Evolutionary conservation across 805 yeast species (phyloP).

Genomic region (Metschnikowia dekortorum): DNA sequence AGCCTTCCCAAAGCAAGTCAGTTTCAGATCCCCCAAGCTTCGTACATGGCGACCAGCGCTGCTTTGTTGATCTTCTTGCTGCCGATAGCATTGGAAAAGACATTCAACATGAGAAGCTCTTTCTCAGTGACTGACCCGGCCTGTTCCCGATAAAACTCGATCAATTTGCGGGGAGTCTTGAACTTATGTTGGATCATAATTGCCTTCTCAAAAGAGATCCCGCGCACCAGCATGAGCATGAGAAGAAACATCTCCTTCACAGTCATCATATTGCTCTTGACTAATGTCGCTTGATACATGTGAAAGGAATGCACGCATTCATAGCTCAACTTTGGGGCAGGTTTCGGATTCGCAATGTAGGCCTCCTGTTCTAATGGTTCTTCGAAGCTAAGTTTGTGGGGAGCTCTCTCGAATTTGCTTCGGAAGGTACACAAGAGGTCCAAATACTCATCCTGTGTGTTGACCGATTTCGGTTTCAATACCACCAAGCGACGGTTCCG

Average conservation of each 20-base stretch:
- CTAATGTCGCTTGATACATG: constrained; percentile 59
- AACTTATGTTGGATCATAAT: constrained; percentile 63
- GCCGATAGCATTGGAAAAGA: constrained; percentile 43
- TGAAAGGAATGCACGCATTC: constrained; percentile 35
- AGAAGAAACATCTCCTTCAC: constrained; percentile 70
- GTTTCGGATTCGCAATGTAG: not conserved
- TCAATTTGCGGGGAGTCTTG: constrained; percentile 64
- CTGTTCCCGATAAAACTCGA: constrained; percentile 41
- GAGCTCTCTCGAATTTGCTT: constrained; percentile 34
- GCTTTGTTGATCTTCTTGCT: constrained; percentile 49
- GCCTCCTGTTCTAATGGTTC: not conserved
- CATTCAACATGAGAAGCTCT: constrained; percentile 23
- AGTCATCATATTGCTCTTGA: constrained; percentile 66
- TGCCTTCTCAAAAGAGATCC: constrained; percentile 85
- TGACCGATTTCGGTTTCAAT: constrained; percentile 47
- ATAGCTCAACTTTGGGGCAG: constrained; percentile 15
- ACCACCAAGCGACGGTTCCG: constrained; percentile 40
- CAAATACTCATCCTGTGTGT: constrained; percentile 49
- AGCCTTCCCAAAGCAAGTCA: no score
- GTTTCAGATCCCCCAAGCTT: constrained; percentile 49
- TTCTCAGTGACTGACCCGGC: constrained; percentile 15
- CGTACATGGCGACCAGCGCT: constrained; percentile 48
- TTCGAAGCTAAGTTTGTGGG: not conserved
- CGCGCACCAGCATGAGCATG: constrained; percentile 75
- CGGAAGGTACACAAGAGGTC: constrained; percentile 40